phyloP scores from a whole-genome alignment of 1,284 basidiomycete species.

The Fistulina hepatica region DNA sequence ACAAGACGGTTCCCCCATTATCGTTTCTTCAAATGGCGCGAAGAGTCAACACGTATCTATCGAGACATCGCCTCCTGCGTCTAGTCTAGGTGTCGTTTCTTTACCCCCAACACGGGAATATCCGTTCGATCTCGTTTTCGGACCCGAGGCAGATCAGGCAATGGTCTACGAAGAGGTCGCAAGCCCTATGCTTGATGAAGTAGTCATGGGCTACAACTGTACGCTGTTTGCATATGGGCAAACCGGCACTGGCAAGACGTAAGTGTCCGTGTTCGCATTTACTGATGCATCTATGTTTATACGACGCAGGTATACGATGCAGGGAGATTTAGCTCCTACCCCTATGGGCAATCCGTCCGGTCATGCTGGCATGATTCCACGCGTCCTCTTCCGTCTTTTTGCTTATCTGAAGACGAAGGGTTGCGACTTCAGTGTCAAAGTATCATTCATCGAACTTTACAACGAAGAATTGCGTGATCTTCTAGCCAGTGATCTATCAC shows the following conservation, averaged over 20 bases:
- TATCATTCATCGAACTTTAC: slow-evolving; percentile 96
- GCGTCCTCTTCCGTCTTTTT: slow-evolving; percentile 88
- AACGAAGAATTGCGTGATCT: slow-evolving; percentile 98
- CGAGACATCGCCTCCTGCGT: slow-evolving; percentile 57
- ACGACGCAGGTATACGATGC: slow-evolving; percentile 77
- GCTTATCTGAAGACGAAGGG: slow-evolving; percentile 71
- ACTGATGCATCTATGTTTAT: no score
- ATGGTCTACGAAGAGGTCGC: slow-evolving; percentile 94
- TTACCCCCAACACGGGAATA: slow-evolving; percentile 72
- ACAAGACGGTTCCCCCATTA: slow-evolving; percentile 71
- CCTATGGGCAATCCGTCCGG: slow-evolving; percentile 81
- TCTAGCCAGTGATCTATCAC: slow-evolving; percentile 61
- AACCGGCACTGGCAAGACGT: slow-evolving; percentile 99
- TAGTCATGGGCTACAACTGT: slow-evolving; percentile 93
- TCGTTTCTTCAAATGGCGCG: slow-evolving; percentile 66
- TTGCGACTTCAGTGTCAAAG: slow-evolving; percentile 86
- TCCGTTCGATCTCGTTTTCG: slow-evolving; percentile 89
- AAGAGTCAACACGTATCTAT: slow-evolving; percentile 69
- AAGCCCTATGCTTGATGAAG: slow-evolving; percentile 85
- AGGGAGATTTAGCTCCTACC: slow-evolving; percentile 77
- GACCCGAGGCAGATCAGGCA: slow-evolving; percentile 93
- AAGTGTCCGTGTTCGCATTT: slow-evolving; percentile 24
- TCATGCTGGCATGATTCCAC: slow-evolving; percentile 96
- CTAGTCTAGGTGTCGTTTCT: slow-evolving; percentile 56
- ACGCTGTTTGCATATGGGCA: slow-evolving; percentile 99